phyloP scores from a whole-genome alignment of 1,139 yeast genomes.

The Saccharomyces pastorianus region DNA sequence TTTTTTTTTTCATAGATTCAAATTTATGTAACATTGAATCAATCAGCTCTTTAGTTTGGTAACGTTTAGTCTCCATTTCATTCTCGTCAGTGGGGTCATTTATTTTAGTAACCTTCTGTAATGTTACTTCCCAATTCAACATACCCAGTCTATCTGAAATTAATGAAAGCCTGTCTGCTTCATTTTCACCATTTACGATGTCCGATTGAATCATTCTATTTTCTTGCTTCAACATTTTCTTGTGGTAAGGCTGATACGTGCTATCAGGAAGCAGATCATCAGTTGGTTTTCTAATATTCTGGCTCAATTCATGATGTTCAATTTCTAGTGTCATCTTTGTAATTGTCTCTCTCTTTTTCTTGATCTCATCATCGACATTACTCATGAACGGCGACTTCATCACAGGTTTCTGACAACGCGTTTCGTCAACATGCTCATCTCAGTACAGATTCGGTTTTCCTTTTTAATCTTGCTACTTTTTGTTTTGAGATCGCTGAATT shows the following conservation, averaged over 20 bases:
- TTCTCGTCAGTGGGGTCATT: slow-evolving; percentile 38
- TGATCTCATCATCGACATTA: slow-evolving; percentile 5
- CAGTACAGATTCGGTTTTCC: background rate
- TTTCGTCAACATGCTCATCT: background rate
- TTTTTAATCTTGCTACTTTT: background rate
- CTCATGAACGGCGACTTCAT: background rate
- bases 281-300: background rate
- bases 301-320: slow-evolving; percentile 5
- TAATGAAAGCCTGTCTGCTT: slow-evolving; percentile 34
- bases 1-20: slow-evolving; percentile 35
- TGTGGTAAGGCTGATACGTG: slow-evolving; percentile 44
- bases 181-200: slow-evolving; percentile 41
- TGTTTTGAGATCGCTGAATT: background rate
- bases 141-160: slow-evolving; percentile 36
- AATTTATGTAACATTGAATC: slow-evolving; percentile 41
- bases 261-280: slow-evolving; percentile 41
- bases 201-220: slow-evolving; percentile 54
- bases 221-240: slow-evolving; percentile 60
- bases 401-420: background rate
- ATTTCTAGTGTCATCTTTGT: slow-evolving; percentile 19
- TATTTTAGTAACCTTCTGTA: slow-evolving; percentile 49
- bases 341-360: slow-evolving; percentile 13
- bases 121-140: slow-evolving; percentile 47
- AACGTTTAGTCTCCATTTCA: slow-evolving; percentile 46
- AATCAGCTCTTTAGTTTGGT: slow-evolving; percentile 46